Conservation (phyloP, 2,329 filamentous ascomycete genomes). For the Curvularia verruculosa region DNA sequence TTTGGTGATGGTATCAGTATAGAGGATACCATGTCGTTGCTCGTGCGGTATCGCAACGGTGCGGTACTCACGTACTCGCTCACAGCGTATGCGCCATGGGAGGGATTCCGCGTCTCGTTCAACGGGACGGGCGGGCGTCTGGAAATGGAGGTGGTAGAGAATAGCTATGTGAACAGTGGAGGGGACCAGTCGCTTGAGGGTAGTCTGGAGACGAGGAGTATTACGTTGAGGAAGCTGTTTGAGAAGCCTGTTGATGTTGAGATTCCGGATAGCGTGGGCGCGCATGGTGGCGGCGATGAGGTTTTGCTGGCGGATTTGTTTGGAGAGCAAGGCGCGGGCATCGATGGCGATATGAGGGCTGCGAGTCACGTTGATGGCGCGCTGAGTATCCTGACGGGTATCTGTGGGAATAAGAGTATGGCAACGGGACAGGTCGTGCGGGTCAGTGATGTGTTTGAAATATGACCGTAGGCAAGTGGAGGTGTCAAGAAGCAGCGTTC, state of each 20-base stretch:
- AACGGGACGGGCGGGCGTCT: conserved; percentile 65
- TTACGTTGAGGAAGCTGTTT: conserved; percentile 61
- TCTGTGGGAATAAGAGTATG: conserved; percentile 65
- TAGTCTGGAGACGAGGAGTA: conserved; percentile 57
- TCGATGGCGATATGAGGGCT: conserved; percentile 56
- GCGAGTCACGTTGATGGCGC: conserved; percentile 66
- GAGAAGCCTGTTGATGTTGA: conserved; percentile 63
- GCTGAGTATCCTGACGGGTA: conserved; percentile 64
- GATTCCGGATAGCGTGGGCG: conserved; percentile 59
- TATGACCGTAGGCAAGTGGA: neutral
- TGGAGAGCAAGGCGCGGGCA: conserved; percentile 58
- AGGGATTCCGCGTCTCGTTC: conserved; percentile 64
- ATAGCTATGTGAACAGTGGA: conserved; percentile 64
- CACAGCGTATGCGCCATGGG: conserved; percentile 68
- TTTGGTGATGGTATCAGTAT: conserved; percentile 69
- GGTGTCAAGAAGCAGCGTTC: neutral
- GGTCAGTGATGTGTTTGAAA: conserved; percentile 55
- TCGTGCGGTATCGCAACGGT: conserved; percentile 63
- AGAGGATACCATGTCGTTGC: conserved; percentile 67
- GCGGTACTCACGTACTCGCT: conserved; percentile 65
- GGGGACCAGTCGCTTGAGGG: conserved; percentile 64
- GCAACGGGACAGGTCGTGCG: conserved; percentile 63
- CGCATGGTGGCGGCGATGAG: conserved; percentile 66
- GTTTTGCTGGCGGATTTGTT: conserved; percentile 65
- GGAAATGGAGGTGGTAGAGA: conserved; percentile 68